These are phyloP conservation scores for Ceratonia siliqua DNA, from an alignment of 306 rosid species.

Conservation along the genomic window DNA sequence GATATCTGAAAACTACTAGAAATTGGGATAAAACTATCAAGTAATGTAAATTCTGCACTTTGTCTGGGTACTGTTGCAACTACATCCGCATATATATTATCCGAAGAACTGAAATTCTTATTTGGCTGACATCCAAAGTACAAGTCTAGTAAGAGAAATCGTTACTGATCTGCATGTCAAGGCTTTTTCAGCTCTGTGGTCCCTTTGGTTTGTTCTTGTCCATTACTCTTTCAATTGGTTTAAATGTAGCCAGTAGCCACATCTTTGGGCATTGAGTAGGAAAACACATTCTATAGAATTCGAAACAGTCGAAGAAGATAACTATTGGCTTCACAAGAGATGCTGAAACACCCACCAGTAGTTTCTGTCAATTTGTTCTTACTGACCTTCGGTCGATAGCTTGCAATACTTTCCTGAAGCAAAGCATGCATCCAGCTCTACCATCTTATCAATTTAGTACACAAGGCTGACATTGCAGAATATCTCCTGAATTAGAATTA, in stretches of 20 bases:
- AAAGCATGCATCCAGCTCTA: conserved; percentile 1
- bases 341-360: neutral
- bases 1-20: neutral
- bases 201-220: conserved; percentile 17
- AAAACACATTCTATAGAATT: neutral
- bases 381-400: neutral
- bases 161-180: neutral
- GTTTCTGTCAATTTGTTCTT: neutral
- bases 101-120: too few relatives aligned
- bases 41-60: neutral
- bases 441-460: neutral
- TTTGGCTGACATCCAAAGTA: neutral
- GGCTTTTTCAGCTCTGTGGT: neutral
- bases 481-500: neutral
- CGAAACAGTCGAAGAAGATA: too few relatives aligned
- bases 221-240: neutral
- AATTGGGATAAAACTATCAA: neutral
- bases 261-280: neutral
- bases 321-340: neutral
- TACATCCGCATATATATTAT: too few relatives aligned
- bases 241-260: neutral
- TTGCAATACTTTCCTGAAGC: neutral
- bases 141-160: neutral
- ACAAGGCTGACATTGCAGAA: neutral
- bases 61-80: too few relatives aligned